These are phyloP conservation scores for Leucaena leucocephala DNA, from an alignment of 306 rosid genomes.

Conservation along the genomic window DNA sequence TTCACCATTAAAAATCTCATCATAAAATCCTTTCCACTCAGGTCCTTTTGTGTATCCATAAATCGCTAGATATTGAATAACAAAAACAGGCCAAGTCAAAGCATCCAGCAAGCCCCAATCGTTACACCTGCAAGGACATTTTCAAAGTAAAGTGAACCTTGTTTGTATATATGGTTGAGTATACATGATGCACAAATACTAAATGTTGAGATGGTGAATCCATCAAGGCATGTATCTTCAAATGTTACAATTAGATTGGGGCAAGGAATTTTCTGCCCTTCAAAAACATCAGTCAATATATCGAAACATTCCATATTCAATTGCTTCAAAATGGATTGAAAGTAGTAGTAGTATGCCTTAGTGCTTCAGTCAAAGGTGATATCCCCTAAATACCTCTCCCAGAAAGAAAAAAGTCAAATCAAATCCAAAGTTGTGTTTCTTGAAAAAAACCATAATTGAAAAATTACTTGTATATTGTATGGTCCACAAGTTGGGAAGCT, in stretches of 20 bases:
- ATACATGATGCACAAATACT: background rate
- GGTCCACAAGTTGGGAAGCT: background rate
- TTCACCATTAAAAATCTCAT: slow-evolving; percentile 62
- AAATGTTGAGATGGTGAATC: background rate
- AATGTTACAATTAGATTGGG: background rate
- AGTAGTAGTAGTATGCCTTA: background rate
- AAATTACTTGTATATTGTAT: slow-evolving; percentile 14
- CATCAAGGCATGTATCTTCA: background rate
- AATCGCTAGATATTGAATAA: slow-evolving; percentile 68
- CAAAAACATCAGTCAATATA: background rate
- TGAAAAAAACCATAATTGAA: background rate
- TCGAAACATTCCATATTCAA: background rate
- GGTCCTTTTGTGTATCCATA: slow-evolving; percentile 63
- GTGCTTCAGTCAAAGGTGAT: background rate
- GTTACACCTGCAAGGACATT: slow-evolving; percentile 56
- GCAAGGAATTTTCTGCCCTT: background rate
- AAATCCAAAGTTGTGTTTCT: background rate
- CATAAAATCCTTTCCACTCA: slow-evolving; percentile 72
- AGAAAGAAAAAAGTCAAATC: background rate
- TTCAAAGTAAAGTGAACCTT: background rate
- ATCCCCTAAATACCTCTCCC: background rate
- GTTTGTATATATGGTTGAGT: background rate
- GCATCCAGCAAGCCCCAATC: slow-evolving; percentile 90
- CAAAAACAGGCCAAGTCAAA: slow-evolving; percentile 87
- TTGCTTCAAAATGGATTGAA: background rate